phyloP scores from a whole-genome alignment of 2,329 filamentous ascomycete species.

The Lachnellula cervina region DNA sequence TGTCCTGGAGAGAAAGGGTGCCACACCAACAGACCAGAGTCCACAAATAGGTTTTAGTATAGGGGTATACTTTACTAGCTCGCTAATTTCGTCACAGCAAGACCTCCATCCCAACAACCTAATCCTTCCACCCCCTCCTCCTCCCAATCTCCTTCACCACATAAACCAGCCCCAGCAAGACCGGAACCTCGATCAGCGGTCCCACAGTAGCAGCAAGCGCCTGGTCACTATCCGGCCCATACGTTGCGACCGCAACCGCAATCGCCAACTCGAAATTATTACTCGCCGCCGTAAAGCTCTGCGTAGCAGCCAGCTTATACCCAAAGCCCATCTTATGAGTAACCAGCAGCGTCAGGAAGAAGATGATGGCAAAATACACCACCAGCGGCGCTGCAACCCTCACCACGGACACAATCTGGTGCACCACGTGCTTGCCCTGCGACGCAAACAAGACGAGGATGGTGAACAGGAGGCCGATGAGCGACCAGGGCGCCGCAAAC shows the following conservation, averaged over 20 bases:
- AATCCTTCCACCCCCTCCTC: conserved; percentile 36
- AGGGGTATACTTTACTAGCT: neutral
- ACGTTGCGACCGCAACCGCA: conserved; percentile 78
- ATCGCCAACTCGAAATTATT: conserved; percentile 94
- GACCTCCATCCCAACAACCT: neutral
- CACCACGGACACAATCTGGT: conserved; percentile 78
- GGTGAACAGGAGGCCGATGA: conserved; percentile 81
- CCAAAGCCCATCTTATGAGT: conserved; percentile 65
- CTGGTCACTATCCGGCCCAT: conserved; percentile 71
- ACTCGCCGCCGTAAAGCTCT: conserved; percentile 84
- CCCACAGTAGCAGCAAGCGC: conserved; percentile 80
- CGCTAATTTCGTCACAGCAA: neutral
- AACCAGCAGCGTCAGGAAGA: conserved; percentile 61
- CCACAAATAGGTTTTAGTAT: neutral
- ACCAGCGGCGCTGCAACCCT: conserved; percentile 76
- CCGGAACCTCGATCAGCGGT: conserved; percentile 81
- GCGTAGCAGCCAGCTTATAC: conserved; percentile 66
- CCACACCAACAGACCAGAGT: too few species aligned
- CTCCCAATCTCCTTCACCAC: conserved; percentile 55
- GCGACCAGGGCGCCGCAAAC: conserved; percentile 65
- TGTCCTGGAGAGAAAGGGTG: too few species aligned
- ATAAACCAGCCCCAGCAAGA: conserved; percentile 74
- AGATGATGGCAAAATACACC: conserved; percentile 75
- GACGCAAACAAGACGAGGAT: conserved; percentile 82
- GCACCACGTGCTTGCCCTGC: conserved; percentile 70